A percentile compares a stretch with the other conserved stretches of the same genome.
These are phyloP conservation scores for Camelina neglecta DNA, from an alignment of 345 rosid genomes.

Conservation along the genomic window DNA sequence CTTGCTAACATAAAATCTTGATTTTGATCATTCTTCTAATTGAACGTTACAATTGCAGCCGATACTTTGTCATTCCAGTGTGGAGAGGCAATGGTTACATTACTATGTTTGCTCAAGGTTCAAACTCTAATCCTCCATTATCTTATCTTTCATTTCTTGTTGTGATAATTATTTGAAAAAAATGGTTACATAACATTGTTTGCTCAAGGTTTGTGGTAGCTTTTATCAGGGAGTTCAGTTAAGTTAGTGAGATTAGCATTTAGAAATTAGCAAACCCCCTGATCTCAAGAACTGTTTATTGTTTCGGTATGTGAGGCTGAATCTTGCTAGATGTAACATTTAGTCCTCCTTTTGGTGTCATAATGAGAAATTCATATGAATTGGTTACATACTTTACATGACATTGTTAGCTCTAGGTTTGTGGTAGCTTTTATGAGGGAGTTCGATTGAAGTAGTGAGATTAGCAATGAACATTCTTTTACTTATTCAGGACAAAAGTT, in stretches of 20 bases:
- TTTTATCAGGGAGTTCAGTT: background rate
- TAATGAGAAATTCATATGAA: no score
- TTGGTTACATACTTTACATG: no score
- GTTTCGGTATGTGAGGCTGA: background rate
- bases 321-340: background rate
- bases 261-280: background rate
- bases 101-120: slow-evolving; percentile 94
- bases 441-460: background rate
- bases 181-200: background rate
- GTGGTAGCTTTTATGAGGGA: background rate
- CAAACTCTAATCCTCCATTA: slow-evolving; percentile 22
- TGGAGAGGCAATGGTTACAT: slow-evolving; percentile 93
- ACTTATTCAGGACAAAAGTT: background rate
- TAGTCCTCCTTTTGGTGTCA: background rate
- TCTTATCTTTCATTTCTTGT: background rate
- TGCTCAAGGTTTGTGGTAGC: slow-evolving; percentile 25
- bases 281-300: background rate
- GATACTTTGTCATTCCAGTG: slow-evolving; percentile 84
- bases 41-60: slow-evolving; percentile 55
- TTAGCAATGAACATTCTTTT: background rate
- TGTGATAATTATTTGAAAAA: background rate
- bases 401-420: background rate
- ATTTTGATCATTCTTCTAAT: slow-evolving; percentile 12
- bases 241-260: background rate
- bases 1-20: slow-evolving; percentile 21